These are phyloP conservation scores for Fusarium virguliforme DNA, from an alignment of 2,329 filamentous ascomycete species.

Conservation along the genomic window DNA sequence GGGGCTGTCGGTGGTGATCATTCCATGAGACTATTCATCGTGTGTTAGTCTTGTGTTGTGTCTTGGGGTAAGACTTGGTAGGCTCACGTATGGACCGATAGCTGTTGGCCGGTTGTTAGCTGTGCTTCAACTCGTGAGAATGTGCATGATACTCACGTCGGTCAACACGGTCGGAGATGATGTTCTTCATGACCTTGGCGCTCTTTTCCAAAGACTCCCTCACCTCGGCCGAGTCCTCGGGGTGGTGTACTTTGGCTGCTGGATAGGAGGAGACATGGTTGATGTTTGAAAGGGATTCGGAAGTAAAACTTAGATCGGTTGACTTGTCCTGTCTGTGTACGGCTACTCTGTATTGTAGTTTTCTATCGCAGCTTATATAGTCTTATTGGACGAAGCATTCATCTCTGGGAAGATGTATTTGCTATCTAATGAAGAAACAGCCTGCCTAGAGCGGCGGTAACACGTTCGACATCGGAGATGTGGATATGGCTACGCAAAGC, in stretches of 20 bases:
- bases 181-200: not conserved
- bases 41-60: no score
- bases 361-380: no score
- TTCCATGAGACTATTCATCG: constrained; percentile 1
- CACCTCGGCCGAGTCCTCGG: not conserved
- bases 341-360: no score
- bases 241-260: constrained; percentile 11
- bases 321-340: no score
- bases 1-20: constrained; percentile 3
- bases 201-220: not conserved
- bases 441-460: no score
- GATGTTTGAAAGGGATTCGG: not conserved
- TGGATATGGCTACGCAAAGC: no score
- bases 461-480: no score
- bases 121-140: not conserved
- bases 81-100: constrained; percentile 6
- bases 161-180: not conserved
- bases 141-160: not conserved
- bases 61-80: no score
- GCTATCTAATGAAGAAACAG: no score
- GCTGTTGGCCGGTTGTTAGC: not conserved
- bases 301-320: no score
- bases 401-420: no score
- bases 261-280: constrained; percentile 2
- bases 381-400: no score